Evolutionary conservation across 345 rosid species (phyloP), one percentile per base, ranked within the genome.

Genomic region (Citrus trifoliata): DNA sequence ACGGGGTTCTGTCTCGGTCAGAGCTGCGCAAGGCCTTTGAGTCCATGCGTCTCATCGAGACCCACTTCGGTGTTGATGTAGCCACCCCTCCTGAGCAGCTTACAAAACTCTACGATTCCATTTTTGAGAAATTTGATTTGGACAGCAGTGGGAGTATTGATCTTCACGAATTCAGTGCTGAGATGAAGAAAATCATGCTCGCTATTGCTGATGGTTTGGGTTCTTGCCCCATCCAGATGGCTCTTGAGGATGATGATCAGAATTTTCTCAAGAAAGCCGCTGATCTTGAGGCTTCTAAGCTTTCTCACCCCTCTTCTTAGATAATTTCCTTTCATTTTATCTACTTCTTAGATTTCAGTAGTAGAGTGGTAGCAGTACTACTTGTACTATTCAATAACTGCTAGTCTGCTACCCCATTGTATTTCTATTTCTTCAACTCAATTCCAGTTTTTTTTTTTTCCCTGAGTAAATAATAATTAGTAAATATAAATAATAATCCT

Each of bases 191-290:
- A 82, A 90, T 92, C 55, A 73, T 90, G 90, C 87, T 92, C 3
- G 97, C 95, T 7, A 89, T 92, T 37, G 95, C 95, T 4, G 97
- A 92, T 18, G 97, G 97, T 1, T 71, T 92, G 5, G 97, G 97
- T 0, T 82, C 87, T 7, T 79, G 70, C 74, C 97, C 97, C 38
- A 90, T 92, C 16, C 91, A 87, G 80, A 92, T 92, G 97, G 93
- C 72, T 32, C 81, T 92, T 1, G 93, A 88, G 69, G 93, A 90
- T 37, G 89, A 78, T 62, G 87, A 83, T 16, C 84, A 77, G 46
- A 86, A 84, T 79, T 84, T 90, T 2, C 79, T 92, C 80, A 88
- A 87, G 73, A 76, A 85, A 48, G 95, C 97, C 24, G 95, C 93
- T n/a, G 93, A 92, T 84, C 84, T 90, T n/a, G 94, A 92, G 85